Evolutionary conservation across 139 green algal species (phyloP).

Genomic region (Chlorella sp.): DNA sequence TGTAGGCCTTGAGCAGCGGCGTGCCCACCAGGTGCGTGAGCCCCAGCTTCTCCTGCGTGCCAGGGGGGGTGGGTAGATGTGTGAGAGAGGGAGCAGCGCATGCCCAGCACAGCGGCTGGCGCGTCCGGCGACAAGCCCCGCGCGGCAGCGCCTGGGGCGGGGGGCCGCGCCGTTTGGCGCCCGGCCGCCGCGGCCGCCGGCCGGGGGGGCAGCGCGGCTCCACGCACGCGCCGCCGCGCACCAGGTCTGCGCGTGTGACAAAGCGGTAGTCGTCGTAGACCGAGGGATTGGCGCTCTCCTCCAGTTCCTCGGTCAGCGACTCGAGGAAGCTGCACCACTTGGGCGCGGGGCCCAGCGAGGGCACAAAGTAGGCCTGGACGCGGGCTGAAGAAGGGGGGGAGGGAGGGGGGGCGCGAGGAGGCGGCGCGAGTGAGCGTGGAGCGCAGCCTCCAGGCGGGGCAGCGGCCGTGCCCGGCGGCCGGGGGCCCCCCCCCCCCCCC

Average conservation of each 20-base stretch:
- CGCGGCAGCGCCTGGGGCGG: too few species aligned
- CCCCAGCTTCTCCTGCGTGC: conserved; percentile 67
- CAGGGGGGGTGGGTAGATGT: background rate
- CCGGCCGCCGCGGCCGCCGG: too few species aligned
- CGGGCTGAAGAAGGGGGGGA: background rate
- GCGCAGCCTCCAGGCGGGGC: too few species aligned
- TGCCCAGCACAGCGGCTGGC: background rate
- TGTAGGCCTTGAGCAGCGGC: conserved; percentile 92
- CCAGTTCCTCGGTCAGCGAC: conserved; percentile 95
- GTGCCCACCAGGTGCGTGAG: conserved; percentile 93
- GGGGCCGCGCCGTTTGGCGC: too few species aligned
- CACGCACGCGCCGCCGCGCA: background rate
- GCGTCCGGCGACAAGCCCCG: too few species aligned
- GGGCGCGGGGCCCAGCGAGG: conserved; percentile 88
- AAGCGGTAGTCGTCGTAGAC: conserved; percentile 98
- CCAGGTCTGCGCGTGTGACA: conserved; percentile 52
- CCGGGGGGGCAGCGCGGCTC: too few species aligned
- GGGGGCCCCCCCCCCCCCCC: too few species aligned
- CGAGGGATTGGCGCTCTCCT: conserved; percentile 74
- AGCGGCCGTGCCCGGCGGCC: too few species aligned
- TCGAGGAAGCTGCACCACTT: conserved; percentile 97
- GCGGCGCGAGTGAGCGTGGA: too few species aligned
- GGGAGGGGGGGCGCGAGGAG: background rate
- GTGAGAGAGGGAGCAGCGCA: too few species aligned
- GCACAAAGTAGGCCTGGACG: conserved; percentile 84